Conservation (phyloP, 768 basidiomycete species). For the Clitopilus passeckerianus region DNA sequence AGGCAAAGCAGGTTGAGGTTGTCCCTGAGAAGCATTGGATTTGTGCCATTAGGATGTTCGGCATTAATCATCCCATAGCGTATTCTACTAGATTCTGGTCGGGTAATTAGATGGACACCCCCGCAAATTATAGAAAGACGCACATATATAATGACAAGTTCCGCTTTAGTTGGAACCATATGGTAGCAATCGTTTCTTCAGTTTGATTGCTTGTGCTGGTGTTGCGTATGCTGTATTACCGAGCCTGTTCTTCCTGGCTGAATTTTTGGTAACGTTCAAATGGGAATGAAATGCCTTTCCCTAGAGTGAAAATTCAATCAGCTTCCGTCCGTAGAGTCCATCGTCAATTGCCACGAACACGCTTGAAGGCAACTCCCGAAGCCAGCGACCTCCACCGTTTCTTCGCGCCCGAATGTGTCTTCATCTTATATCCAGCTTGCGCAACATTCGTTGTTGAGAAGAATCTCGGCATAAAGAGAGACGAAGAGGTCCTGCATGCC, state of each 20-base stretch:
- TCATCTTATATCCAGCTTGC: slow-evolving; percentile 70
- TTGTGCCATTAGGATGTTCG: not conserved
- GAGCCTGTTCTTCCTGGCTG: slow-evolving; percentile 62
- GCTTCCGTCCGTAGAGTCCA: not conserved
- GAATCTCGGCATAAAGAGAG: slow-evolving; percentile 22
- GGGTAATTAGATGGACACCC: not conserved
- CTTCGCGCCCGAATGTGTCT: slow-evolving; percentile 77
- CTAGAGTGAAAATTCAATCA: slow-evolving; percentile 25
- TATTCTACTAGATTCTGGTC: not conserved
- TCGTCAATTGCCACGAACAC: slow-evolving; percentile 39
- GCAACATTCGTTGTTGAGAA: slow-evolving; percentile 58
- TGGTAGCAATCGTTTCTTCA: slow-evolving; percentile 66
- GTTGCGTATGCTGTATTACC: slow-evolving; percentile 64
- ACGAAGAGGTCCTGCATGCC: slow-evolving; percentile 13
- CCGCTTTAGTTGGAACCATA: slow-evolving; percentile 41
- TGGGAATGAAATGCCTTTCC: slow-evolving; percentile 69
- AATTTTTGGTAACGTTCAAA: slow-evolving; percentile 63
- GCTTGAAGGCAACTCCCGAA: slow-evolving; percentile 66
- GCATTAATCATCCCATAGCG: slow-evolving; percentile 5
- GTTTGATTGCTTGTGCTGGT: slow-evolving; percentile 55
- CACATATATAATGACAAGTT: not conserved
- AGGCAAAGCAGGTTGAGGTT: slow-evolving; percentile 15
- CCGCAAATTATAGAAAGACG: too few relatives aligned
- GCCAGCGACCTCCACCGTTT: slow-evolving; percentile 74
- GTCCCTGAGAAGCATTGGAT: not conserved